phyloP scores from a whole-genome alignment of 2,329 filamentous ascomycete genomes.

The Polytolypa hystricis region DNA sequence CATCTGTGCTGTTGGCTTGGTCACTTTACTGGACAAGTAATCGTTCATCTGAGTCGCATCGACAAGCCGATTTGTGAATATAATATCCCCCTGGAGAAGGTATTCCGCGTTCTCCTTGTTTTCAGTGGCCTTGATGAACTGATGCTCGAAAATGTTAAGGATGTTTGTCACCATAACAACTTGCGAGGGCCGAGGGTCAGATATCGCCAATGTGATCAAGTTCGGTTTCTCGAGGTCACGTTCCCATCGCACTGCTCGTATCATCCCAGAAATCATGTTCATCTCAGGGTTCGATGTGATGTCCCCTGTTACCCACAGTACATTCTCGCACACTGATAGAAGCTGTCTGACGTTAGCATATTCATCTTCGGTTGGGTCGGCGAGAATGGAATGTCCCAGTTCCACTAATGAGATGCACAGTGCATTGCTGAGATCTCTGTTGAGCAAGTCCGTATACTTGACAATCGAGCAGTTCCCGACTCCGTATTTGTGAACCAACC shows the following conservation, averaged over 20 bases:
- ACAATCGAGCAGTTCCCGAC: conserved; percentile 10
- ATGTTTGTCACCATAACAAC: conserved; percentile 7
- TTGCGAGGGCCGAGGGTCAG: conserved; percentile 7
- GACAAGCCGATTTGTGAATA: conserved; percentile 16
- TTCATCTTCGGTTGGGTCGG: conserved; percentile 14
- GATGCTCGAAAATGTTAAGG: conserved; percentile 12
- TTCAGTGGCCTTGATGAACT: conserved; percentile 11
- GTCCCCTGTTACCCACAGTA: conserved; percentile 28
- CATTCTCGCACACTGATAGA: conserved; percentile 15
- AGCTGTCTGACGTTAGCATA: conserved; percentile 19
- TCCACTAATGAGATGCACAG: conserved; percentile 17
- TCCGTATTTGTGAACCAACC: conserved; percentile 5
- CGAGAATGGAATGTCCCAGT: conserved; percentile 11
- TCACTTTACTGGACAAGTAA: conserved; percentile 11
- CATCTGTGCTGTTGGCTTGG: conserved; percentile 11
- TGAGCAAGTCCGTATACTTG: conserved; percentile 12
- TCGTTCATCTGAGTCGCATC: conserved; percentile 14
- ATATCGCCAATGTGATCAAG: conserved; percentile 17
- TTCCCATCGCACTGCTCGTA: conserved; percentile 25
- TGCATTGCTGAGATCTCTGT: conserved; percentile 12
- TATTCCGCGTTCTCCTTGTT: conserved; percentile 16
- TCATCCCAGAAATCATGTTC: conserved; percentile 22
- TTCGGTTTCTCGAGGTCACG: conserved; percentile 21
- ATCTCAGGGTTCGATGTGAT: conserved; percentile 18
- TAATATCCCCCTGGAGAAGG: conserved; percentile 10